Conservation (phyloP, 2,329 filamentous ascomycete species). For the Penicillium glabrum region DNA sequence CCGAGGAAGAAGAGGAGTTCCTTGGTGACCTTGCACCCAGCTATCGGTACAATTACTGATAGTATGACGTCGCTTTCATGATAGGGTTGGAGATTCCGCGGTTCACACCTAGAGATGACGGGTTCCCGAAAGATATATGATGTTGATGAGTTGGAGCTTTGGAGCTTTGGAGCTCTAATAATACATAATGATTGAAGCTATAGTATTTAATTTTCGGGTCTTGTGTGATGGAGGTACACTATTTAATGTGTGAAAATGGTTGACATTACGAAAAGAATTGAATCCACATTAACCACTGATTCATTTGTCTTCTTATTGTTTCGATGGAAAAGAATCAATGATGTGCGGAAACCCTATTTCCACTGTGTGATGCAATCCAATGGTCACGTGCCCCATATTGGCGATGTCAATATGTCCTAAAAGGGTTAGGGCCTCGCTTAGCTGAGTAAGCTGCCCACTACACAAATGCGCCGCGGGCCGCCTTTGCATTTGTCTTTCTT, state of each 20-base stretch:
- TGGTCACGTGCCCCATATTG: slow-evolving; percentile 12
- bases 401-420: slow-evolving; percentile 5
- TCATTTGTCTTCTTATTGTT: slow-evolving; percentile 1
- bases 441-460: slow-evolving; percentile 44
- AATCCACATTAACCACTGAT: not conserved
- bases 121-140: not conserved
- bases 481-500: slow-evolving; percentile 35
- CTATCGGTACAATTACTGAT: slow-evolving; percentile 42
- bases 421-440: slow-evolving; percentile 22
- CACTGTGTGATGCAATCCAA: slow-evolving; percentile 17
- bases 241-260: not conserved
- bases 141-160: not conserved
- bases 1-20: slow-evolving; percentile 34
- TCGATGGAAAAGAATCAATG: slow-evolving; percentile 3
- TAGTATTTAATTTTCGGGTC: not conserved
- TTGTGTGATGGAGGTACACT: not conserved
- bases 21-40: slow-evolving; percentile 44
- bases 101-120: not conserved
- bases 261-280: not conserved
- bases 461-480: slow-evolving; percentile 39
- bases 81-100: not conserved
- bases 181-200: not conserved
- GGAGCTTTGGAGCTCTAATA: not conserved
- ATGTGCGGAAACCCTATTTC: slow-evolving; percentile 18
- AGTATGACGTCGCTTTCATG: slow-evolving; percentile 4